These are phyloP conservation scores for Termitomyces sp. DNA, from an alignment of 768 basidiomycete species.

Conservation along the genomic window DNA sequence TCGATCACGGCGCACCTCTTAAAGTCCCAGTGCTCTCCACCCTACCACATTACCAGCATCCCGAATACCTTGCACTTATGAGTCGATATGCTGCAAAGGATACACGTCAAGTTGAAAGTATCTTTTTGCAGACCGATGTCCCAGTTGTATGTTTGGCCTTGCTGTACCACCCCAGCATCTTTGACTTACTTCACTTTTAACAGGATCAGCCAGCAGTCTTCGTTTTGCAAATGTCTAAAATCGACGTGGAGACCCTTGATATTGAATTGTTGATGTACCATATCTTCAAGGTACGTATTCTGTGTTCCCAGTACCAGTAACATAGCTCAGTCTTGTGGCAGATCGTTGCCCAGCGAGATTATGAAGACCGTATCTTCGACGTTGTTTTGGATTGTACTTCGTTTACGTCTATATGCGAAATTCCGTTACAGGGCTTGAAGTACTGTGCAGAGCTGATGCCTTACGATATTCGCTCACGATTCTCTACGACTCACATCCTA, in stretches of 20 bases:
- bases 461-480: conserved; percentile 57
- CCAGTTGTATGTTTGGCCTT: conserved; percentile 31
- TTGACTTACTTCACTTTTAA: not conserved
- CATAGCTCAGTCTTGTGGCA: conserved; percentile 16
- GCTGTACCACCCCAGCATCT: not conserved
- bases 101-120: conserved; percentile 53
- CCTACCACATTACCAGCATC: conserved; percentile 43
- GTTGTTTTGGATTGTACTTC: conserved; percentile 79
- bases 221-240: conserved; percentile 56
- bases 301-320: not conserved
- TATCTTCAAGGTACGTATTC: conserved; percentile 56
- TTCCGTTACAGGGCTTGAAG: conserved; percentile 79
- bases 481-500: conserved; percentile 56
- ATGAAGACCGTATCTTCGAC: conserved; percentile 51
- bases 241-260: conserved; percentile 77
- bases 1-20: conserved; percentile 68
- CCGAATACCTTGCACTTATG: conserved; percentile 66
- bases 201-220: conserved; percentile 51
- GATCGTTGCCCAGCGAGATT: conserved; percentile 45
- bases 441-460: conserved; percentile 74
- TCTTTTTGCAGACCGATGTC: conserved; percentile 56
- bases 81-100: conserved; percentile 52
- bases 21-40: conserved; percentile 60
- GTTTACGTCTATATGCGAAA: conserved; percentile 68
- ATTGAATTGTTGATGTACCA: conserved; percentile 74